Percentiles rank a stretch among this genome's conserved stretches.
These are phyloP conservation scores for Lolium perenne DNA, from an alignment of 176 grass and related monocot genomes.

Conservation along the genomic window DNA sequence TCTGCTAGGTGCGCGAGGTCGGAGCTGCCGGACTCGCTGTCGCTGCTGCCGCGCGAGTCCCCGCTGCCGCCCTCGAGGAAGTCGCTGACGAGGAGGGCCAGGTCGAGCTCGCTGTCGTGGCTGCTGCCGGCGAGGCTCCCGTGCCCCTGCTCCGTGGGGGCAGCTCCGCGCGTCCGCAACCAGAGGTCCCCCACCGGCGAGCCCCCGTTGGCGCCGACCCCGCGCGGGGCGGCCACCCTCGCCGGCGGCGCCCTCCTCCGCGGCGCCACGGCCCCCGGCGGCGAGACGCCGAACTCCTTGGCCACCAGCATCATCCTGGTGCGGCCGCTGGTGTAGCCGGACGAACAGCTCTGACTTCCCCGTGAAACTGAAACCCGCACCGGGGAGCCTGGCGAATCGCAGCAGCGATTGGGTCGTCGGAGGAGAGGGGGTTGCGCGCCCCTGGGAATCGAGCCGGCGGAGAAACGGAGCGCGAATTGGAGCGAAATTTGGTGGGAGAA, in stretches of 20 bases:
- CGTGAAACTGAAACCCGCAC: too few species aligned
- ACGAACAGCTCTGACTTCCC: not conserved
- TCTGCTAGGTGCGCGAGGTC: constrained; percentile 87
- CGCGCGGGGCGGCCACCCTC: constrained; percentile 43
- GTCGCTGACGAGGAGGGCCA: constrained; percentile 82
- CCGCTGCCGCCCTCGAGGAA: constrained; percentile 79
- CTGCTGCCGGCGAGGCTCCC: constrained; percentile 48
- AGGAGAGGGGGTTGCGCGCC: too few species aligned
- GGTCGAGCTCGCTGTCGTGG: constrained; percentile 85
- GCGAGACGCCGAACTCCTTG: constrained; percentile 67
- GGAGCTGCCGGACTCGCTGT: constrained; percentile 70
- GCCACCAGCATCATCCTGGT: constrained; percentile 63
- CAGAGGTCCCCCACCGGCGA: constrained; percentile 49
- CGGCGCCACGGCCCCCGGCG: constrained; percentile 50
- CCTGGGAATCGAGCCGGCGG: too few species aligned
- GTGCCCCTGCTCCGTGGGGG: not conserved
- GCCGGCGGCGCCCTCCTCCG: constrained; percentile 39
- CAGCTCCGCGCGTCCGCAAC: constrained; percentile 21
- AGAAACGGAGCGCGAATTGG: not conserved
- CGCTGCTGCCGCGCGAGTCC: constrained; percentile 81
- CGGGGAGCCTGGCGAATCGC: too few species aligned
- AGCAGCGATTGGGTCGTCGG: too few species aligned
- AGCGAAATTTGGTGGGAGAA: not conserved
- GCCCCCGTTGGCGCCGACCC: not conserved
- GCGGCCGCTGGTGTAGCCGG: not conserved